Conservation (phyloP, 2,329 filamentous ascomycete species). For the Aspergillus sp. region DNA sequence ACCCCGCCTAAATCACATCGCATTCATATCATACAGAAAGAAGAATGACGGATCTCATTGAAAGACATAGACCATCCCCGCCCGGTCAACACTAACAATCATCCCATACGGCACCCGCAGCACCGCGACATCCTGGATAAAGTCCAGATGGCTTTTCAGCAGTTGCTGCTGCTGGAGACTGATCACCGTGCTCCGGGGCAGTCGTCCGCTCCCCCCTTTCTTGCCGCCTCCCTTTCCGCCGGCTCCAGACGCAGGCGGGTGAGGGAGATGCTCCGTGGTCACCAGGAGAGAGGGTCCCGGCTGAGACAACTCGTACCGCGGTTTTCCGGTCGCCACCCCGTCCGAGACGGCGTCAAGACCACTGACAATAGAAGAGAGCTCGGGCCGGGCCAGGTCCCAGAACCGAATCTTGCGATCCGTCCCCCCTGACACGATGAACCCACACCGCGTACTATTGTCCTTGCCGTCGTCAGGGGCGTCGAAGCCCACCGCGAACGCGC, state of each 20-base stretch:
- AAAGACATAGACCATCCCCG: constrained; percentile 85
- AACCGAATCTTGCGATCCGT: constrained; percentile 89
- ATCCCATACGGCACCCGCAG: constrained; percentile 88
- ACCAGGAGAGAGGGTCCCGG: constrained; percentile 63
- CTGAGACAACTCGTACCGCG: constrained; percentile 68
- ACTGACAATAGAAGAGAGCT: constrained; percentile 77
- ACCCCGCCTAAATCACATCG: background rate
- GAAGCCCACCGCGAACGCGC: constrained; percentile 71
- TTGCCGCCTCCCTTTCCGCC: constrained; percentile 29
- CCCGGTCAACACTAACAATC: constrained; percentile 85
- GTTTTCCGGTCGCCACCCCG: constrained; percentile 46
- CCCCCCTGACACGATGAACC: constrained; percentile 83
- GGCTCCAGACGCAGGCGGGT: constrained; percentile 26
- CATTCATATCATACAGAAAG: background rate
- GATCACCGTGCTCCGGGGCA: constrained; percentile 78
- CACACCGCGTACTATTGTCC: constrained; percentile 60
- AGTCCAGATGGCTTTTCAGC: constrained; percentile 82
- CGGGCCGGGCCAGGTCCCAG: constrained; percentile 81
- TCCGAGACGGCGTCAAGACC: constrained; percentile 70
- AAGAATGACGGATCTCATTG: constrained; percentile 31
- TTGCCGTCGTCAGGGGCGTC: constrained; percentile 66
- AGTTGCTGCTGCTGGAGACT: constrained; percentile 84
- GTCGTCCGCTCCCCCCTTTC: constrained; percentile 43
- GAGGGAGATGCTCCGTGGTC: constrained; percentile 63
- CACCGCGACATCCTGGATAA: constrained; percentile 82